Base-by-base conservation (phyloP, 345 rosid species). In the Turritis glabra region DNA sequence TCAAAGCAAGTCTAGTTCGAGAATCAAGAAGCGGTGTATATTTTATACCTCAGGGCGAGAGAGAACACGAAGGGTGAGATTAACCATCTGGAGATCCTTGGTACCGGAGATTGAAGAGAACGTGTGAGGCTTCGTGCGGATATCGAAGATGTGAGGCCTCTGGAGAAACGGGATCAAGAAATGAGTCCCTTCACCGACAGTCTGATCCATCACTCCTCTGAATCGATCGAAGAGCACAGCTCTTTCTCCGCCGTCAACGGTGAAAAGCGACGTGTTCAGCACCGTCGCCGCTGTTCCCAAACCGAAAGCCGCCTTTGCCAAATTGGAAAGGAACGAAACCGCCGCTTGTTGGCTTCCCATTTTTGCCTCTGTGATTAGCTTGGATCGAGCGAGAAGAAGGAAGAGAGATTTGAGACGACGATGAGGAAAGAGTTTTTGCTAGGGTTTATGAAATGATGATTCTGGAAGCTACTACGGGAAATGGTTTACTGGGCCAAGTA, bases 51-150 rank as follows among this genome's bases (percentile, higher is more conserved):
- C 87, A 1, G 96, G 98, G 13, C 89, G 96, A 30, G 99, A 89
- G 76, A 96, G 98, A 26, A 96, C 90, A 66, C 98, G 98, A 60
- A 96, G 99, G 21, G 97, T 92, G 69, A 96, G 97, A 69, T 91
- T 91, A 35, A 91, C 98, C 98, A 91, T 94, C 88, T 94, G 98
- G 10, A 94, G 95, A 87, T 96, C 99, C 79, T 96, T 96, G 5
- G 99, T 92, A 8, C 99, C 99, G 7, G 98, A 96, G 47, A 89
- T 44, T 30, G 98, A 90, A 18, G 99, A 92, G 89, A 96, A 96
- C 5, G 97, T 90, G 82, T 96, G 98, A 5, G 99, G 98, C 25
- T 86, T 80, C 22, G 96, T 90, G 33, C 97, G 89, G 77, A 93
- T 90, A 63, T 94, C 96, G 57, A 87, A 94, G 76, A 91, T 86